A percentile compares a stretch with the other conserved stretches of the same genome.
Evolutionary conservation across 176 grass and related monocot genomes (phyloP).

Genomic region (Triticum timopheevii): DNA sequence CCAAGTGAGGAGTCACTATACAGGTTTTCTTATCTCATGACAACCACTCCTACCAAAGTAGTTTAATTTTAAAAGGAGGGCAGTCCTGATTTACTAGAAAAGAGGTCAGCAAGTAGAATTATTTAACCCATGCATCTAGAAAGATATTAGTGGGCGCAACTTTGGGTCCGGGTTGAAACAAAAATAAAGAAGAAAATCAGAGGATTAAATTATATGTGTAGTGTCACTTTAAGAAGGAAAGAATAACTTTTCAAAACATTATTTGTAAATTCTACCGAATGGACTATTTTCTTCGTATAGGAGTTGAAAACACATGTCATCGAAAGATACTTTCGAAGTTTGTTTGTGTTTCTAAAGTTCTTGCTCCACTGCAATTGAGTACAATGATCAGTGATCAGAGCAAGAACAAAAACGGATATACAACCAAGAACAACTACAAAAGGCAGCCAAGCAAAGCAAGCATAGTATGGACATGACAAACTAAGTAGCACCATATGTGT

Average conservation of each 20-base stretch:
- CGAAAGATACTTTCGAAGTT: not conserved
- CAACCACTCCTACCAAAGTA: not conserved
- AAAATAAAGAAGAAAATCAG: not conserved
- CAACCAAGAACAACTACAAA: not conserved
- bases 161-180: not conserved
- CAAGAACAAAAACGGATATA: not conserved
- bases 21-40: not conserved
- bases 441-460: not conserved
- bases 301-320: not conserved
- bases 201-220: not conserved
- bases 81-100: not conserved
- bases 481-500: not conserved
- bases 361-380: not conserved
- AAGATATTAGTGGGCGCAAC: not conserved
- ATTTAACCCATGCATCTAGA: slow-evolving; percentile 1
- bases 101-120: not conserved
- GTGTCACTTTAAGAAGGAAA: not conserved
- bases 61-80: not conserved
- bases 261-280: not conserved
- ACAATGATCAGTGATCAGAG: not conserved
- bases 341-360: not conserved
- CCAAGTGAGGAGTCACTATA: not conserved
- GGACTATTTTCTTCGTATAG: not conserved
- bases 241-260: not conserved
- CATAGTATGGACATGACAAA: not conserved